phyloP scores from a whole-genome alignment of 2,329 filamentous ascomycete species.

The Anthostomella pinea region DNA sequence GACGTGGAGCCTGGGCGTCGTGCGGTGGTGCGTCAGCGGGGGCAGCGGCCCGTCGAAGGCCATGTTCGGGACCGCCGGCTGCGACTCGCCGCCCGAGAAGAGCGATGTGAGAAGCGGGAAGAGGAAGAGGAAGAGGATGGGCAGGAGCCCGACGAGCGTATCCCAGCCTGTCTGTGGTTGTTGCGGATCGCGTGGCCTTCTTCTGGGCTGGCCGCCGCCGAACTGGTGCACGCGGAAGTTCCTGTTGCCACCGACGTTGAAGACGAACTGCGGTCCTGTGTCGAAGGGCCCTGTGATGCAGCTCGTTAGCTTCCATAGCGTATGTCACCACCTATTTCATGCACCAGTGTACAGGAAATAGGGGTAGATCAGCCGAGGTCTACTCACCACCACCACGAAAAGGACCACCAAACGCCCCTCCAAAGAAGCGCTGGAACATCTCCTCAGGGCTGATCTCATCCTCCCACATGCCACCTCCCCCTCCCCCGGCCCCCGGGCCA shows the following conservation, averaged over 20 bases:
- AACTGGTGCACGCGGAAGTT: slow-evolving; percentile 95
- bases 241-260: slow-evolving; percentile 89
- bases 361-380: no score
- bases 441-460: slow-evolving; percentile 96
- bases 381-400: slow-evolving; percentile 63
- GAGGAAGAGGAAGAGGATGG: slow-evolving; percentile 85
- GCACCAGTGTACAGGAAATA: no score
- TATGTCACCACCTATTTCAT: no score
- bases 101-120: slow-evolving; percentile 79
- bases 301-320: slow-evolving; percentile 7
- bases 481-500: slow-evolving; percentile 42
- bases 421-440: slow-evolving; percentile 96
- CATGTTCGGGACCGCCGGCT: slow-evolving; percentile 63
- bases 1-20: slow-evolving; percentile 67
- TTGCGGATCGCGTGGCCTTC: slow-evolving; percentile 63
- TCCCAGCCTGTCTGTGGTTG: slow-evolving; percentile 52
- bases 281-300: slow-evolving; percentile 52
- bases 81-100: slow-evolving; percentile 55
- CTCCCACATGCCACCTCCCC: slow-evolving; percentile 67
- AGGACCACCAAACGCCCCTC: slow-evolving; percentile 64
- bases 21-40: slow-evolving; percentile 72
- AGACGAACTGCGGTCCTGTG: slow-evolving; percentile 83
- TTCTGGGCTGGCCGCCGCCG: slow-evolving; percentile 72
- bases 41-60: slow-evolving; percentile 69
- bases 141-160: slow-evolving; percentile 73